Base-by-base conservation (phyloP, 495 filamentous ascomycete genomes). In the Staphylotrichum longicolle region DNA sequence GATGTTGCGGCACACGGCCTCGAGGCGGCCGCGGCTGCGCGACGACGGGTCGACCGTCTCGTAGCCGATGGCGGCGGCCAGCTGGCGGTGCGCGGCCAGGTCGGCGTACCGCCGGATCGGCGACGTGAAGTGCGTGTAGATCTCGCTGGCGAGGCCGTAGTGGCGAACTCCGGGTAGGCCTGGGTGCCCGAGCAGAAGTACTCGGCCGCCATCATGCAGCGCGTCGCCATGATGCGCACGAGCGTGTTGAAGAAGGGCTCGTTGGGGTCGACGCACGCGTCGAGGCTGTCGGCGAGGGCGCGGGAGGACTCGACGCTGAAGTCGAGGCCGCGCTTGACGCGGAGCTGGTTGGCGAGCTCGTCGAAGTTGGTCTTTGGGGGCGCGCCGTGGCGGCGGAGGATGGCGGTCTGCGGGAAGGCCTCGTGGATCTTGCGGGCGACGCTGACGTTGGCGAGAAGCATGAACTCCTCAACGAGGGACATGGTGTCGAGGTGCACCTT, bases 241-340 rank as follows among this genome's bases (percentile, higher is more conserved):
- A 98, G 85, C 27, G 93, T 98, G 81, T 98, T 98, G 82, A 98
- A 97, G 82, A 97, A 98, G 7, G 95, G 90, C 65, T 97, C 90
- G n/a, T 80, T 68, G 0, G 85, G 73, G 69, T 96, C 92, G 49
- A 87, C 80, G 74, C 94, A 98, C 14, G 68, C 75, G 75, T 98
- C 95, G 3, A 98, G 81, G 12, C 91, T 95, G 74, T 91, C 91
- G 58, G 94, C 94, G 30, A 98, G 82, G 14, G 91, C 91, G 67
- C 91, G 89, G 0, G 92, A 96, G 59, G 88, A 93, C 50, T 93
- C 91, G 51, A 88, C 88, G 54, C 82, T 83, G 0, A 98, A 83
- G 52, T 89, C 84, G 63, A 97, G 78, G 39, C 87, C 85, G 34
- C 86, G 86, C 74, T 93, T 93, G 62, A 92, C 88, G 54, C 89